Conservation (phyloP, 306 rosid species). For the Crotalaria pallida region DNA sequence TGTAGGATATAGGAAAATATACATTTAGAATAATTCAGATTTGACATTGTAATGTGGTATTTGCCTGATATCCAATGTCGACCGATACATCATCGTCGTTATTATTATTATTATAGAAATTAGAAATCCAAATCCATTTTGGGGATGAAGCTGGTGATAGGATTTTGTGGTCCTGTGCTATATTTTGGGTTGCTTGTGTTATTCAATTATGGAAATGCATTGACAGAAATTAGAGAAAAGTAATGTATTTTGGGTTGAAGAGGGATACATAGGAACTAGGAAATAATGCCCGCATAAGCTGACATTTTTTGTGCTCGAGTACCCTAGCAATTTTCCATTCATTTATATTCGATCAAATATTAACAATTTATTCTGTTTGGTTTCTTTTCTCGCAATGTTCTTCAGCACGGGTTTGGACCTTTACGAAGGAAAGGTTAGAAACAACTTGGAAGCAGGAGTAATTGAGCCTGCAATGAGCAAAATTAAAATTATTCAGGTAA, state of each 20-base stretch:
- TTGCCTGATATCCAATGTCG: not conserved
- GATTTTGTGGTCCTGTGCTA: not conserved
- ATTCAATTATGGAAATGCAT: not conserved
- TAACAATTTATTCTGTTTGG: not conserved
- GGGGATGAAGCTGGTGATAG: not conserved
- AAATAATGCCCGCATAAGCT: not conserved
- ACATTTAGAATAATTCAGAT: not conserved
- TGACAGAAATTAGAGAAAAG: not conserved
- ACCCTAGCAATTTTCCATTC: not conserved
- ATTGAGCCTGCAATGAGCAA: constrained; percentile 99
- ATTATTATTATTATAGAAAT: not conserved
- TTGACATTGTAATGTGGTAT: not conserved
- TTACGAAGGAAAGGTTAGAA: constrained; percentile 57
- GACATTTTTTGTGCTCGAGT: not conserved
- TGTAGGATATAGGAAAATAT: not conserved
- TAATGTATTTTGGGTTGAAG: not conserved
- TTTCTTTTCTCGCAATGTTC: not conserved
- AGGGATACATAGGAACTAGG: not conserved
- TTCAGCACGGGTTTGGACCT: constrained; percentile 95
- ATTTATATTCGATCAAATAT: not conserved
- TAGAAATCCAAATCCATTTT: not conserved
- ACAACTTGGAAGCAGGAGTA: constrained; percentile 99
- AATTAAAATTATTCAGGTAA: constrained; percentile 92
- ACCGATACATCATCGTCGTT: not conserved
- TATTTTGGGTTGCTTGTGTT: not conserved